Evolutionary conservation across 2,329 filamentous ascomycete species (phyloP), one percentile per base, ranked within the genome.

Genomic region (Elsinoe ampelina): DNA sequence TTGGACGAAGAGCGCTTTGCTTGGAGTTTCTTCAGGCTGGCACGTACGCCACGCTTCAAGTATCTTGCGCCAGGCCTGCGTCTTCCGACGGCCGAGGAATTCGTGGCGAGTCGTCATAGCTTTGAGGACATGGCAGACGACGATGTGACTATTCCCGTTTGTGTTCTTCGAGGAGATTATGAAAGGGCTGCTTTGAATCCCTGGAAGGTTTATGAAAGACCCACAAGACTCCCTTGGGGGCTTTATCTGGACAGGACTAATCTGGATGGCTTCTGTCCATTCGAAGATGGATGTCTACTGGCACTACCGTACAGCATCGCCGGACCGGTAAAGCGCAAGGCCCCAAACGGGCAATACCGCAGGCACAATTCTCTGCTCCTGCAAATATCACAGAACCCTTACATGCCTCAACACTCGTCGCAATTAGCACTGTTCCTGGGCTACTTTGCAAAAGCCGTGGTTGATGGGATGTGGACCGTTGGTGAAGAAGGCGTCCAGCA

Each of bases 271-370:
- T 62, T 66, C 35, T 68, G 68, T 36, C 66, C 67, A 4, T 68
- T 68, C 57, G 66, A 69, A 35, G 67, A 69, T 55, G 65, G 64
- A 4, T 68, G 66, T 54, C 60, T 65, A 10, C 59, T 69, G 17
- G 65, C 68, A 0, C 54, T 69, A 19, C 67, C 67, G 2, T 67
- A 68, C 43, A 59, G 61, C 3, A 55, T 69, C 1, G 66, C 65
- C 12, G 63, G 58, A 45, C 41, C 19, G 15, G 22, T 45, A 17
- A 45, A 13, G 41, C 2, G 12, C 12, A 34, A 34, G 12, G 2
- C 5, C 5, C n/a, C 30, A 26, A 11, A 13, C 26, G 26, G 26
- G 10, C 7, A 30, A 11, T 11, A 35, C 5, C 19, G 13, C 45
- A 50, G 1, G 8, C 7, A 10, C 26, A 34, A 20, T 17, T 17